These are phyloP conservation scores for Nigrospora sphaerica DNA, from an alignment of 2,329 filamentous ascomycete species.

Conservation along the genomic window DNA sequence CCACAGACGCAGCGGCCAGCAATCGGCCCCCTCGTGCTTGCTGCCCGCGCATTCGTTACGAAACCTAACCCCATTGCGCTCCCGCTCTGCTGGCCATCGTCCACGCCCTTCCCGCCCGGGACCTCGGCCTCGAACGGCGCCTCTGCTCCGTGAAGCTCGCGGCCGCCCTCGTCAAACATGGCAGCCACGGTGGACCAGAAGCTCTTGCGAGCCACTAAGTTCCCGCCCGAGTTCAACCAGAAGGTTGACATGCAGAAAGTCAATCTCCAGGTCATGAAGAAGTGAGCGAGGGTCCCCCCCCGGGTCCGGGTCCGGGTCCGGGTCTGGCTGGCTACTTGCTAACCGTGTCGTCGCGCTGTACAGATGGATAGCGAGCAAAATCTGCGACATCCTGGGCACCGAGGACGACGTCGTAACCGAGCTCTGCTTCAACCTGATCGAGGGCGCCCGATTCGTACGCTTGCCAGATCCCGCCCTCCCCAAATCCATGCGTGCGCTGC, in stretches of 20 bases:
- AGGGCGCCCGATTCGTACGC: conserved; percentile 66
- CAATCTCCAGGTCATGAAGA: conserved; percentile 96
- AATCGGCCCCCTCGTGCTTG: too few relatives aligned
- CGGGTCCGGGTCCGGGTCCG: not conserved
- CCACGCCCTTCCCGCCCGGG: too few relatives aligned
- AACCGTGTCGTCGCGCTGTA: conserved; percentile 4
- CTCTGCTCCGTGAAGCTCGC: too few relatives aligned
- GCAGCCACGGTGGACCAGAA: conserved; percentile 82
- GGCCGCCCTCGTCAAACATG: conserved; percentile 41
- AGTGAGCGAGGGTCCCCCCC: conserved; percentile 45
- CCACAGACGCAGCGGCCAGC: too few relatives aligned
- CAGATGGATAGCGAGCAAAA: conserved; percentile 89
- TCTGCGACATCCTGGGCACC: conserved; percentile 79
- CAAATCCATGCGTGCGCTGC: not conserved
- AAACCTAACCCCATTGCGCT: too few relatives aligned
- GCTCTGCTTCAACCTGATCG: conserved; percentile 63
- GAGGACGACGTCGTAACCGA: conserved; percentile 97
- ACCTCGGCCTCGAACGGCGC: too few relatives aligned
- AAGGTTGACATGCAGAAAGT: conserved; percentile 98
- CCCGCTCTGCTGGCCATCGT: too few relatives aligned
- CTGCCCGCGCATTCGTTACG: too few relatives aligned
- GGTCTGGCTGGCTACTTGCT: conserved; percentile 1
- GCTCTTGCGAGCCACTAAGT: conserved; percentile 84
- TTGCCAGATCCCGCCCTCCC: not conserved
- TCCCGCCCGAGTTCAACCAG: conserved; percentile 84